Evolutionary conservation across 2,329 filamentous ascomycete species (phyloP).

Genomic region (Paracamarosporium sp.): DNA sequence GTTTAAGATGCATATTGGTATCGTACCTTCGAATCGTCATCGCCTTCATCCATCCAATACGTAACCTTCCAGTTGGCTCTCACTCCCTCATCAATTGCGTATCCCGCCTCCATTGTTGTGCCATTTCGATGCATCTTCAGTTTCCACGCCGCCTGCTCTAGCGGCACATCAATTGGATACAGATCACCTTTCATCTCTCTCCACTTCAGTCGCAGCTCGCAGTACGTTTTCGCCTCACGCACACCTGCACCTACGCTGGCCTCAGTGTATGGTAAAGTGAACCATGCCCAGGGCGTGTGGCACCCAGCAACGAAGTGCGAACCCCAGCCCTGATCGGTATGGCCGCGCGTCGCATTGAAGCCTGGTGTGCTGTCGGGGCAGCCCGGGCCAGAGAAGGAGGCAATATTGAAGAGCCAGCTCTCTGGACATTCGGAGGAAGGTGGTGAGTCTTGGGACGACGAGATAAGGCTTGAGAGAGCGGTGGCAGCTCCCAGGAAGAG

Average conservation of each 20-base stretch:
- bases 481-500: neutral
- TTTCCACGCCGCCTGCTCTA: neutral
- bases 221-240: neutral
- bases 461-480: neutral
- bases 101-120: neutral
- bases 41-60: neutral
- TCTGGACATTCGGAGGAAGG: neutral
- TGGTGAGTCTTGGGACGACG: neutral
- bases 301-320: neutral
- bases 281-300: slow-evolving; percentile 1
- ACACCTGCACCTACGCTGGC: neutral
- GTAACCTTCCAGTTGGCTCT: neutral
- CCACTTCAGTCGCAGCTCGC: neutral
- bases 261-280: neutral
- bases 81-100: neutral
- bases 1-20: neutral
- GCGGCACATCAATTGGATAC: neutral
- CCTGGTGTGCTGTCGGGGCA: neutral
- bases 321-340: neutral
- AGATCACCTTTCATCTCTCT: neutral
- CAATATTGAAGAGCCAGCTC: neutral
- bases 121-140: slow-evolving; percentile 3
- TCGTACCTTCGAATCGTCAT: neutral
- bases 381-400: neutral
- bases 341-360: neutral